A percentile compares a stretch with the other conserved stretches of the same genome.
These are phyloP conservation scores for Pezicula rhizophila DNA, from an alignment of 2,329 filamentous ascomycete species.

Conservation along the genomic window DNA sequence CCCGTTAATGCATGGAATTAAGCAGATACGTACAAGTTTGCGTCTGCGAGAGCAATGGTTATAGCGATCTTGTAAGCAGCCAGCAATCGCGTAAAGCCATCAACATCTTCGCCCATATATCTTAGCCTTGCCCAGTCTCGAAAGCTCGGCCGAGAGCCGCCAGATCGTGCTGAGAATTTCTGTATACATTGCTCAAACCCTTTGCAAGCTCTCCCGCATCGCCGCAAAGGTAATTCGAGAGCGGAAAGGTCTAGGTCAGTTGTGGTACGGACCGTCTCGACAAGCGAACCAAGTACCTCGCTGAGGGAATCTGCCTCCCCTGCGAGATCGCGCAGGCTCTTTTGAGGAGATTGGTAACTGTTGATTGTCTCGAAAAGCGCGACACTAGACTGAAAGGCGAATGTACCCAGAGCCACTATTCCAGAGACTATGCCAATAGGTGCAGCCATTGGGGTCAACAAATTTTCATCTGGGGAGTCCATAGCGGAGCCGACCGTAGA, in stretches of 20 bases:
- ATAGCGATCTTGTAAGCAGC: conserved; percentile 37
- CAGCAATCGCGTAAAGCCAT: conserved; percentile 33
- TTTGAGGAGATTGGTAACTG: conserved; percentile 32
- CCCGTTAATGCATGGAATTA: conserved; percentile 6
- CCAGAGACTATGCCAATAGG: conserved; percentile 32
- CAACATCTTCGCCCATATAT: conserved; percentile 39
- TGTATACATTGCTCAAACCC: conserved; percentile 34
- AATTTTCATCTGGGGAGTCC: no score
- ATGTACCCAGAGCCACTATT: conserved; percentile 29
- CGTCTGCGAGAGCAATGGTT: conserved; percentile 34
- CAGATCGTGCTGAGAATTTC: conserved; percentile 30
- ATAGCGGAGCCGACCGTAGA: no score
- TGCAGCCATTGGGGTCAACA: conserved; percentile 28
- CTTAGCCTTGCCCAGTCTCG: conserved; percentile 38
- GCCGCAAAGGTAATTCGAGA: conserved; percentile 32
- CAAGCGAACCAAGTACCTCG: conserved; percentile 30
- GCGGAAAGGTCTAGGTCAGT: conserved; percentile 24
- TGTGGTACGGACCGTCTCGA: conserved; percentile 21
- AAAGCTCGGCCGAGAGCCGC: conserved; percentile 32
- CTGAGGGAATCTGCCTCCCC: conserved; percentile 34
- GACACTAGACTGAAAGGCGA: conserved; percentile 34
- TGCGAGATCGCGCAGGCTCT: conserved; percentile 33
- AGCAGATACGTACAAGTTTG: conserved; percentile 31
- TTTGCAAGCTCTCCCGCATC: conserved; percentile 36
- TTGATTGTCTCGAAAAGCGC: conserved; percentile 32